Conservation (phyloP, 192 early-diverging fungal genomes). For the Helicostylum pulchrum region DNA sequence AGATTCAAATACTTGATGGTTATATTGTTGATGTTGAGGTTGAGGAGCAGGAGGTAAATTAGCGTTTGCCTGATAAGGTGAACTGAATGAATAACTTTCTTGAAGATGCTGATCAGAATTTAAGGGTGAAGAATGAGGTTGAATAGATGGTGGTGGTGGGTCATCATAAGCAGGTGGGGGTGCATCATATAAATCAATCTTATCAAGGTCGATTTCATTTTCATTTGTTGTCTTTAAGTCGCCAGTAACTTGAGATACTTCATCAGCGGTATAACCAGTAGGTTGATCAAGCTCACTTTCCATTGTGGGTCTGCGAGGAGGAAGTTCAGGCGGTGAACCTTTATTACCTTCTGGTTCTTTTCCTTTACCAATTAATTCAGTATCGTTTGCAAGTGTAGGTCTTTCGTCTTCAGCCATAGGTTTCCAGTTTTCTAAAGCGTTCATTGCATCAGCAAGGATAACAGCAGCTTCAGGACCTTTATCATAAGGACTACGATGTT, state of each 20-base stretch:
- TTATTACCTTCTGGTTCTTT: neutral
- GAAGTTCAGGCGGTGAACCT: neutral
- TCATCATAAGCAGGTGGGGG: conserved; percentile 13
- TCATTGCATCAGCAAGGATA: conserved; percentile 31
- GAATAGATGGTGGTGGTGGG: neutral
- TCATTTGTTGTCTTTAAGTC: conserved; percentile 4
- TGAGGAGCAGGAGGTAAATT: conserved; percentile 11
- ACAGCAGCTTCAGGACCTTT: conserved; percentile 27
- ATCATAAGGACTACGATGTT: conserved; percentile 20
- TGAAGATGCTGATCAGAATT: conserved; percentile 1
- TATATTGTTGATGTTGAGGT: conserved; percentile 3
- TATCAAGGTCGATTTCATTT: conserved; percentile 3
- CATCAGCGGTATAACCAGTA: conserved; percentile 3
- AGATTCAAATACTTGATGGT: conserved; percentile 1
- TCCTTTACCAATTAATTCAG: neutral
- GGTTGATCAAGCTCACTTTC: neutral
- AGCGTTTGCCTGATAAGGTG: conserved; percentile 19
- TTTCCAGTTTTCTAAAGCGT: conserved; percentile 34
- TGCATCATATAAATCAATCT: conserved; percentile 9
- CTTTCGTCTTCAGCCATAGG: conserved; percentile 30
- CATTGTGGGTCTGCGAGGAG: neutral
- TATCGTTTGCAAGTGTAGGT: conserved; percentile 27
- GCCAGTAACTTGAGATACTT: neutral
- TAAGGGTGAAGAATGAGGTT: neutral
- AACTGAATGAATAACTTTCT: neutral